Base-by-base conservation (phyloP, 2,329 filamentous ascomycete genomes). In the Aureobasidium sp. region DNA sequence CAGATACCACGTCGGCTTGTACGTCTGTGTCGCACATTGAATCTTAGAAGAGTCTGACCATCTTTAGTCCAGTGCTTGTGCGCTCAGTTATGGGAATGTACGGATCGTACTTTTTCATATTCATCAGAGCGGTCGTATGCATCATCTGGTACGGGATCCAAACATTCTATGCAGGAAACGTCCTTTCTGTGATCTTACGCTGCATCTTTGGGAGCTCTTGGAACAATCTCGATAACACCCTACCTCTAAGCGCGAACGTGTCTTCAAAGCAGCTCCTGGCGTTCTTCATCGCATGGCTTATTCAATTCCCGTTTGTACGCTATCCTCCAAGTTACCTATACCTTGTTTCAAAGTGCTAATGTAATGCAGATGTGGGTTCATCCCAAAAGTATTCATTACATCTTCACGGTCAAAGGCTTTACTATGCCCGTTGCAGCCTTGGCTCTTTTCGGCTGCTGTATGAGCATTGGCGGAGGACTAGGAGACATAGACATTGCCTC, bases 141-240 rank as follows among this genome's bases (percentile, higher is more conserved):
- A 69, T 75, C 37, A 73, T 77, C 61, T 77, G 75, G 68, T 75
- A 74, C 59, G 74, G 74, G 5, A 74, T 70, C 11, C 70, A 75
- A 64, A 73, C 65, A 2, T 67, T 65, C 59, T 69, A 74, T 58
- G 73, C 71, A 15, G 69, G 71, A 6, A 70, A 74, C 39, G 63
- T 77, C 22, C 67, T 75, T 52, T 69, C 70, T 8, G 72, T 76
- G 1, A 69, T 73, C 45, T 67, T 78, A 12, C 70, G 74, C 22
- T 73, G 73, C 64, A 70, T 77, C 39, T 77, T 75, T 44, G 76
- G 76, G 0, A 66, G 68, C 22, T 66, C 66, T 1, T 78, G 75
- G 74, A 62, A 72, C 0, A 69, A 72, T 41, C 72, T 65, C 52
- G 68, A 65, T 1, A 73, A 73, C 34, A 64, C 66, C 3, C 63